Base-by-base conservation (phyloP, 2,329 filamentous ascomycete species). In the Aspergillus eucalypticola region DNA sequence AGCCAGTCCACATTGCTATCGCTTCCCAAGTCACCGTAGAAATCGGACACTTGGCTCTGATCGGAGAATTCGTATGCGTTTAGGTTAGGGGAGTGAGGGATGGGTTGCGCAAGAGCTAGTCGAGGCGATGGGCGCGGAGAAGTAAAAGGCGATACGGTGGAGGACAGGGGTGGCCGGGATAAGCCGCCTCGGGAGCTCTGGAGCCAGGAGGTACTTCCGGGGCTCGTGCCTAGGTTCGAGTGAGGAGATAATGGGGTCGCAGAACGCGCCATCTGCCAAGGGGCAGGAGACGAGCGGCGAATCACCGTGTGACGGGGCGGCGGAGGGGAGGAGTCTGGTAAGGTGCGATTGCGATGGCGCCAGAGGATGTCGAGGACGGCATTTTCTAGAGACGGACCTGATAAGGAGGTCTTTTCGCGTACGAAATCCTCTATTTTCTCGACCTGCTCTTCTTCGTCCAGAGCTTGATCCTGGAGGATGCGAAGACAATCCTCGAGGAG, bases 1-100 rank as follows among this genome's bases (percentile, higher is more conserved):
- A 98, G 84, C 95, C 94, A 98, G 76, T 98, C 94, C 55, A 99
- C 92, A 69, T 95, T 96, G 58, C 70, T 76, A 75, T 98, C 94
- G 64, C 89, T 91, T 67, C 94, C 93, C 71, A 92, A 90, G 69
- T 98, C 92, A 59, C 92, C 92, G 73, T 96, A 94, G 61, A 91
- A 90, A 71, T 98, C 93, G 48, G 89, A 88, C 17, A 90, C 87
- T 6, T 91, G 90, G 52, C 88, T 91, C 19, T 88, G 84, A 70
- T 96, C 92, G 71, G 87, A 94, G 78, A 97, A 97, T 76, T 96
- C 92, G 78, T 98, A 99, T 56, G 93, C 92, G 78, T 96, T 97
- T 64, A 98, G 79, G 73, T 86, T 96, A 41, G 95, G 95, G 69
- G 93, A 97, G 76, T 98, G 92, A 4, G 95, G 95, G 69, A 98